phyloP scores from a whole-genome alignment of 805 yeast species.

The Kazachstania psychrophila region DNA sequence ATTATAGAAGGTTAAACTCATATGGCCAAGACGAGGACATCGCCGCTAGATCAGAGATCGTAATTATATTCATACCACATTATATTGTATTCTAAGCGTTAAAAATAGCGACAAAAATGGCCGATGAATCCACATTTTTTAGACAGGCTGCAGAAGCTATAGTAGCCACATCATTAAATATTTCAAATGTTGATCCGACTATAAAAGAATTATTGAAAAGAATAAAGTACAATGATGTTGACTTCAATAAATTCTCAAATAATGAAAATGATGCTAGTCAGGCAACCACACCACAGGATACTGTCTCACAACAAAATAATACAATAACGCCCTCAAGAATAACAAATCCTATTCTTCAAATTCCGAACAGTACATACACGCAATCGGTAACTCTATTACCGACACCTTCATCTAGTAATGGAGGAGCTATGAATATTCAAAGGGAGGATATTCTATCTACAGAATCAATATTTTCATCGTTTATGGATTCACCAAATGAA shows the following conservation, averaged over 20 bases:
- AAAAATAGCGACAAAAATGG: too few species aligned
- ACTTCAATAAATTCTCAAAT: not conserved
- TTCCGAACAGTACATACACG: too few species aligned
- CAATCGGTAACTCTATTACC: constrained; percentile 2
- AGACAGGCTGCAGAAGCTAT: constrained; percentile 29
- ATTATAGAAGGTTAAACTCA: too few species aligned
- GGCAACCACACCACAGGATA: not conserved
- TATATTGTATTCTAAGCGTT: too few species aligned
- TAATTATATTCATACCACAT: too few species aligned
- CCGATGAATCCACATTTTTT: constrained; percentile 23
- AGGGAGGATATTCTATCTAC: constrained; percentile 5
- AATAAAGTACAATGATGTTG: constrained; percentile 12
- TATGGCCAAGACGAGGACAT: too few species aligned
- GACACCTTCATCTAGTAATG: not conserved
- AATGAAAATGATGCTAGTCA: not conserved
- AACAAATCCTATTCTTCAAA: too few species aligned
- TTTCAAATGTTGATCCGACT: constrained; percentile 23
- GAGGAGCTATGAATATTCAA: not conserved
- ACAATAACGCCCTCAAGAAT: not conserved
- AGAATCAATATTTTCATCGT: constrained; percentile 5
- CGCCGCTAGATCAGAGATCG: too few species aligned
- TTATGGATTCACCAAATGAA: constrained; percentile 1
- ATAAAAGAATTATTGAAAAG: constrained; percentile 24
- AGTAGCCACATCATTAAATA: constrained; percentile 22
- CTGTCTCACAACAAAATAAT: not conserved